Evolutionary conservation across 495 filamentous ascomycete species (phyloP), one percentile per base, ranked within the genome.

Genomic region (Daldinia vernicosa): DNA sequence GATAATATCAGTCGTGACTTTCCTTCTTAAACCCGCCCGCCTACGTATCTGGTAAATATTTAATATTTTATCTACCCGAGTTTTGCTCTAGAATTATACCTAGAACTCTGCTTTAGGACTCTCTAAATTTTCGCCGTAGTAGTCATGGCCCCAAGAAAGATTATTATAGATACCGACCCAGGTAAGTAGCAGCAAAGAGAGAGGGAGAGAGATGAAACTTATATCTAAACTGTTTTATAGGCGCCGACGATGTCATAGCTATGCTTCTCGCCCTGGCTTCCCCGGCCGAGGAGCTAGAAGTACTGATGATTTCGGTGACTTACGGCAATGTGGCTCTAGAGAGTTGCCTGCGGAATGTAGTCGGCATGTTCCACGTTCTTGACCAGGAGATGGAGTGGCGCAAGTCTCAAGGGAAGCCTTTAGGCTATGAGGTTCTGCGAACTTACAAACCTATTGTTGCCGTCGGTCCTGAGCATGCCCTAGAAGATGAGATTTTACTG

Each of bases 101-200:
- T 24, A 22, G 11, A 53, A 24, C 11, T 35, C 30, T 33, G 17
- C 8, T 11, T 28, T 33, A 59, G 30, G 17, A 14, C 5, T 35
- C n/a, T 15, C 6, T 2, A 15, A 28, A 39, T 22, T 6, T 24
- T 47, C 43, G 9, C 17, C 24, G n/a, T 28, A 14, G 53, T 43
- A 62, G 78, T 43, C 59, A 89, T 89, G 86, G 82, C 85, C 8
- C 84, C 86, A 19, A 92, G 89, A 71, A 89, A 88, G 66, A 89
- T 98, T 63, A 97, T 98, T 69, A 94, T 98, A 58, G 95, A 98
- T 74, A 98, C 94, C 26, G 94, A 98, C 76, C 94, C 94, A 47
- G 92, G 88, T 80, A 79, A 59, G 75, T 58, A 19, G 26, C 3
- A 60, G 37, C 22, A 60, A 60, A 69, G 45, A 53, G 1, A 53